Conservation (phyloP, 2,329 filamentous ascomycete genomes). For the Polytolypa hystricis region DNA sequence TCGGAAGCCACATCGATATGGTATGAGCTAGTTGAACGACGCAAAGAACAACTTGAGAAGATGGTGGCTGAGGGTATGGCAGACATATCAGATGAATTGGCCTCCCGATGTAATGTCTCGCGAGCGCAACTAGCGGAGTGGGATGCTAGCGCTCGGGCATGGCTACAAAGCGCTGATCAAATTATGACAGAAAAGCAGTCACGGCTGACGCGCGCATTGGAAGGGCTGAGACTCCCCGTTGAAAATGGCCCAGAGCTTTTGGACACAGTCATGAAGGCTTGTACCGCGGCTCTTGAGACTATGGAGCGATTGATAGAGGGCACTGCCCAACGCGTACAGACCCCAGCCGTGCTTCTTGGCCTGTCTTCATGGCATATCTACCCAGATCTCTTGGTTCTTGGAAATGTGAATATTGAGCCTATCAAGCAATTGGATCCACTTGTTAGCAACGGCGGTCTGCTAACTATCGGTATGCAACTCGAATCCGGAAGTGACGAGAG, state of each 20-base stretch:
- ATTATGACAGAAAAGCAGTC: conserved; percentile 8
- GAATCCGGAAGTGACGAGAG: not conserved
- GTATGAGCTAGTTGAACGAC: conserved; percentile 19
- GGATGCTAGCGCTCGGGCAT: conserved; percentile 30
- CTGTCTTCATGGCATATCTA: conserved; percentile 28
- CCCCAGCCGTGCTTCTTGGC: conserved; percentile 19
- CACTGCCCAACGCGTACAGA: conserved; percentile 15
- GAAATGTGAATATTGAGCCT: conserved; percentile 15
- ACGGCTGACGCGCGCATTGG: not conserved
- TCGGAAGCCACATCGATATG: conserved; percentile 22
- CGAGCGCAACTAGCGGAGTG: conserved; percentile 22
- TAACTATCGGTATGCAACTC: conserved; percentile 1
- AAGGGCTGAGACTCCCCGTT: not conserved
- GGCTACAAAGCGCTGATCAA: conserved; percentile 24
- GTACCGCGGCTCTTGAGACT: conserved; percentile 16
- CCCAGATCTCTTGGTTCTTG: conserved; percentile 44
- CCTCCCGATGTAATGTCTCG: conserved; percentile 12
- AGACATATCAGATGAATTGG: too few relatives aligned
- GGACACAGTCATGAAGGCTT: conserved; percentile 11
- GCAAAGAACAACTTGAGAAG: not conserved
- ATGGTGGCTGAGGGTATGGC: not conserved
- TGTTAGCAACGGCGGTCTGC: not conserved
- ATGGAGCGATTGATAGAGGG: conserved; percentile 21
- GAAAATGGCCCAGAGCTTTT: not conserved
- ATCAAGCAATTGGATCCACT: too few relatives aligned